phyloP scores from a whole-genome alignment of 805 yeast species.

The Tanozyma kutaoensis region DNA sequence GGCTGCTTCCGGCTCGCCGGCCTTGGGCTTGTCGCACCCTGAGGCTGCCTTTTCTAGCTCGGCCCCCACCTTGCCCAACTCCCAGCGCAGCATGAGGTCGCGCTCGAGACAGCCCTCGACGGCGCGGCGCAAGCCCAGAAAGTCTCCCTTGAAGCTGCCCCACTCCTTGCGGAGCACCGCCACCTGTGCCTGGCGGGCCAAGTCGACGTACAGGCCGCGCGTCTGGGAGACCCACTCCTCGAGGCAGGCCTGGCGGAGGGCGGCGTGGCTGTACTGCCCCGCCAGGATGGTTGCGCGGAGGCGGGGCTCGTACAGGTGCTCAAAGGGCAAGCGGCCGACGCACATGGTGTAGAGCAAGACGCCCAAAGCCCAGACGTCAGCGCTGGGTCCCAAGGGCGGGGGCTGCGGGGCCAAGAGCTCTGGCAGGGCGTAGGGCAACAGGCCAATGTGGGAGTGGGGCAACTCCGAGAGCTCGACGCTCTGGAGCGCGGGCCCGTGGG shows the following conservation, averaged over 20 bases:
- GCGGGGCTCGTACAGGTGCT: slow-evolving; percentile 73
- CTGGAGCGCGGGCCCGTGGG: slow-evolving; percentile 21
- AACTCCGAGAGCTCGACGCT: slow-evolving; percentile 22
- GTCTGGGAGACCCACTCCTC: slow-evolving; percentile 12
- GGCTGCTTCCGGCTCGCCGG: no score
- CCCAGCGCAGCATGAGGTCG: slow-evolving; percentile 39
- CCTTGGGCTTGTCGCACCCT: no score
- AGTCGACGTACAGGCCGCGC: slow-evolving; percentile 4
- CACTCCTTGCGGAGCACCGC: slow-evolving; percentile 5
- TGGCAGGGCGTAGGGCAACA: slow-evolving; percentile 88
- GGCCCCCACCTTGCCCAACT: no score
- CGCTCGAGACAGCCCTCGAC: slow-evolving; percentile 41
- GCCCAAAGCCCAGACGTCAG: slow-evolving; percentile 91
- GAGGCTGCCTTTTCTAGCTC: no score
- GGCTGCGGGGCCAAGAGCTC: slow-evolving; percentile 60
- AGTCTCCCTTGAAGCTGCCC: slow-evolving; percentile 11
- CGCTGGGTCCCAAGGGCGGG: slow-evolving; percentile 46
- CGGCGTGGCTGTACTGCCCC: slow-evolving; percentile 42
- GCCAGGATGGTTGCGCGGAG: slow-evolving; percentile 58
- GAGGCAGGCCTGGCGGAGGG: slow-evolving; percentile 29
- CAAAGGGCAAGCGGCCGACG: slow-evolving; percentile 68
- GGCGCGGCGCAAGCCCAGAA: slow-evolving; percentile 16
- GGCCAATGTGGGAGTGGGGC: slow-evolving; percentile 70
- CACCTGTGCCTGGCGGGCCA: slow-evolving; percentile 3
- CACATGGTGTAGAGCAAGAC: slow-evolving; percentile 62